These are phyloP conservation scores for Leccinum pachyderme DNA, from an alignment of 1,284 basidiomycete species.

Conservation along the genomic window DNA sequence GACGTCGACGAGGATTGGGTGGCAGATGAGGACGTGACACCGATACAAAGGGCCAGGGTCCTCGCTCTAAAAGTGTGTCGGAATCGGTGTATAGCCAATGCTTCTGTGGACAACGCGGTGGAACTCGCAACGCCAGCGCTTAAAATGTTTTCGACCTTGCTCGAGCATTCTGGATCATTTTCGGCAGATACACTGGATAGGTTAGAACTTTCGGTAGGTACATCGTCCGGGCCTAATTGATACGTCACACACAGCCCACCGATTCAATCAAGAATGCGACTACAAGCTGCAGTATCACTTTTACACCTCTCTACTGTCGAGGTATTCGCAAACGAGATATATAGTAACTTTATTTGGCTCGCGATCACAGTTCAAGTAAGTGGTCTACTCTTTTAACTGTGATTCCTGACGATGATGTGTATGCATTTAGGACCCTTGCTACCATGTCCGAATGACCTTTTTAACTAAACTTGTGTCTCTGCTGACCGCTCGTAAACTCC, in stretches of 20 bases:
- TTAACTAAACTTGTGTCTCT: slow-evolving; percentile 73
- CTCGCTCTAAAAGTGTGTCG: slow-evolving; percentile 76
- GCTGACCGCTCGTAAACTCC: slow-evolving; percentile 60
- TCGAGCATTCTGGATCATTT: slow-evolving; percentile 67
- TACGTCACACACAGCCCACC: slow-evolving; percentile 42
- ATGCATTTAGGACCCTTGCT: slow-evolving; percentile 73
- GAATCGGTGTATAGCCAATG: slow-evolving; percentile 74
- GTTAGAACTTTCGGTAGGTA: slow-evolving; percentile 42
- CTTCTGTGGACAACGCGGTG: slow-evolving; percentile 54
- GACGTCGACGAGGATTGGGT: slow-evolving; percentile 75
- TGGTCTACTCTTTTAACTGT: background rate
- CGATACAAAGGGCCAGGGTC: slow-evolving; percentile 65
- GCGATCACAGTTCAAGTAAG: slow-evolving; percentile 77
- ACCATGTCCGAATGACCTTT: slow-evolving; percentile 80
- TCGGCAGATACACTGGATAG: slow-evolving; percentile 59
- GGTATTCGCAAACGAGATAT: slow-evolving; percentile 59
- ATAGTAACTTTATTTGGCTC: slow-evolving; percentile 64
- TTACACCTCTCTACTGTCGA: slow-evolving; percentile 75
- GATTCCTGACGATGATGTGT: background rate
- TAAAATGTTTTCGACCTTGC: slow-evolving; percentile 67
- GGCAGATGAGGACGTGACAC: slow-evolving; percentile 58
- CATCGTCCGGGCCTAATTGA: slow-evolving; percentile 11
- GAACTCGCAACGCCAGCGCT: slow-evolving; percentile 73
- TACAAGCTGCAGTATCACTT: slow-evolving; percentile 80
- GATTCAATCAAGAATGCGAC: slow-evolving; percentile 67